Evolutionary conservation across 495 filamentous ascomycete genomes (phyloP).

Genomic region (Penicillium psychrofluorescens): DNA sequence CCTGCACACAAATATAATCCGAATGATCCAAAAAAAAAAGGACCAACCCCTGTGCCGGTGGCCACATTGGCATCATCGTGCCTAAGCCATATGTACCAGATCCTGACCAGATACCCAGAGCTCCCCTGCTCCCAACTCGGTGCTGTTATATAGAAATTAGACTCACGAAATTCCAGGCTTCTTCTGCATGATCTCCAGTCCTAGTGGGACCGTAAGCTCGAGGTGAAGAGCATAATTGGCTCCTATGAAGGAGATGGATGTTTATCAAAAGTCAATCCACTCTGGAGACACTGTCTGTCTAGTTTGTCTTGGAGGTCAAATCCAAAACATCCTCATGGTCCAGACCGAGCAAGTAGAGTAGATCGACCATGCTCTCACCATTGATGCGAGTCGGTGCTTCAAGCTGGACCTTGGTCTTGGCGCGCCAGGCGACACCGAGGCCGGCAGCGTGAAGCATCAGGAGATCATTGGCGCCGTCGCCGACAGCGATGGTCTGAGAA

Average conservation of each 20-base stretch:
- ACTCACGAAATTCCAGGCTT: neutral
- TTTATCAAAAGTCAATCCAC: no score
- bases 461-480: slow-evolving; percentile 93
- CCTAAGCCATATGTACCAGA: no score
- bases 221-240: neutral
- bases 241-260: no score
- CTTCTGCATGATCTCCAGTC: neutral
- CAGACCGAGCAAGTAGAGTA: slow-evolving; percentile 80
- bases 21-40: no score
- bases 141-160: no score
- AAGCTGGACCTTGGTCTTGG: slow-evolving; percentile 85
- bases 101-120: no score
- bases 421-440: slow-evolving; percentile 86
- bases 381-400: slow-evolving; percentile 79
- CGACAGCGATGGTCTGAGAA: slow-evolving; percentile 76
- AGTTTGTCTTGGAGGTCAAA: slow-evolving; percentile 24
- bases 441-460: slow-evolving; percentile 87
- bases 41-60: no score
- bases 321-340: slow-evolving; percentile 55
- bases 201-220: no score
- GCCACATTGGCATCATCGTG: no score
- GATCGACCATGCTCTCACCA: slow-evolving; percentile 65
- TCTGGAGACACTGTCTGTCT: neutral
- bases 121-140: no score
- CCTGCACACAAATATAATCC: no score